phyloP scores from a whole-genome alignment of 441 rosid species.

The Metrosideros polymorpha region DNA sequence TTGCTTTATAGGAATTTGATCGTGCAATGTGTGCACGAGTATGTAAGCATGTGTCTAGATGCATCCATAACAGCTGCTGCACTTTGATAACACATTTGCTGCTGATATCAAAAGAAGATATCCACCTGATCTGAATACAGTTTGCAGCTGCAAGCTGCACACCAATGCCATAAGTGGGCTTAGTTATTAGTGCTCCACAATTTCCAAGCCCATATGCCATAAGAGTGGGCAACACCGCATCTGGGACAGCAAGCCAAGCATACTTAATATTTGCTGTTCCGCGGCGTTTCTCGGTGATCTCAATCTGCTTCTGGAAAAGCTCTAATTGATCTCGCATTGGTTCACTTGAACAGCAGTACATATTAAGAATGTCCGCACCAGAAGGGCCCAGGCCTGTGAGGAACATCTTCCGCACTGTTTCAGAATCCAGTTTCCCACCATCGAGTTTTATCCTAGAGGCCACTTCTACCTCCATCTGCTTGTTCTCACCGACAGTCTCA shows the following conservation, averaged over 20 bases:
- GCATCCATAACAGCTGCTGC: not conserved
- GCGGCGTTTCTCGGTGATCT: slow-evolving; percentile 51
- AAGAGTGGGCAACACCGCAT: slow-evolving; percentile 29
- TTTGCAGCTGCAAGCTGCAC: slow-evolving; percentile 66
- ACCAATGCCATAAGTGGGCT: slow-evolving; percentile 60
- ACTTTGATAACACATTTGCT: not conserved
- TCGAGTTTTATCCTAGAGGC: not conserved
- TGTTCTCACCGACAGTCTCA: slow-evolving; percentile 23
- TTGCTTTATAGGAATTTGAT: not conserved
- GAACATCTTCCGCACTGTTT: slow-evolving; percentile 43
- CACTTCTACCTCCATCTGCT: slow-evolving; percentile 3
- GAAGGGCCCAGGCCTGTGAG: slow-evolving; percentile 33
- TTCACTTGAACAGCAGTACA: slow-evolving; percentile 35
- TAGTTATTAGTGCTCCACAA: slow-evolving; percentile 41
- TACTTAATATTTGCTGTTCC: slow-evolving; percentile 73
- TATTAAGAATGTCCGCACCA: slow-evolving; percentile 33
- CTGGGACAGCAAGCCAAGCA: slow-evolving; percentile 89
- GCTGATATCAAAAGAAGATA: not conserved
- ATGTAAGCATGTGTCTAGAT: not conserved
- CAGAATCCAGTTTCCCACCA: slow-evolving; percentile 26
- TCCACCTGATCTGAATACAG: slow-evolving; percentile 55
- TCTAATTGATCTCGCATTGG: slow-evolving; percentile 42
- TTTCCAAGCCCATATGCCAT: slow-evolving; percentile 59
- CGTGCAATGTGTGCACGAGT: not conserved
- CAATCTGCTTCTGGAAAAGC: slow-evolving; percentile 72